These are phyloP conservation scores for Phytophthora quininea DNA, from an alignment of 352 stramenopile species.

Conservation along the genomic window DNA sequence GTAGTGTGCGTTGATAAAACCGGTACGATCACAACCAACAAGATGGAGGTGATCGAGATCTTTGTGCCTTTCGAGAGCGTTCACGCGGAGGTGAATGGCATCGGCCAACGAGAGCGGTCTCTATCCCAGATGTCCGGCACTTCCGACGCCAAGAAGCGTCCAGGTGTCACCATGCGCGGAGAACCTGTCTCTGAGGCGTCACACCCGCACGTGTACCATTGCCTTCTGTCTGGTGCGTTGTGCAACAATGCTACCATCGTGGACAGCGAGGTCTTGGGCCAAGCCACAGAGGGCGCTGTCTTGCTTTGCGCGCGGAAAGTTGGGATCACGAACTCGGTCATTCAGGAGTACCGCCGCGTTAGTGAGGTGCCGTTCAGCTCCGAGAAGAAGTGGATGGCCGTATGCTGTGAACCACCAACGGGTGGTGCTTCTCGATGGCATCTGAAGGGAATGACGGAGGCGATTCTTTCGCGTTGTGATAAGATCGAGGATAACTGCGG, in stretches of 20 bases:
- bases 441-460: constrained; percentile 85
- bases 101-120: constrained; percentile 41
- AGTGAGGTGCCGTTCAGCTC: constrained; percentile 96
- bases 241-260: constrained; percentile 83
- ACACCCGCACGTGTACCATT: constrained; percentile 79
- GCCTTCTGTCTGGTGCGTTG: constrained; percentile 70
- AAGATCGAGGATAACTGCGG: constrained; percentile 80
- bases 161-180: constrained; percentile 62
- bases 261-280: constrained; percentile 75
- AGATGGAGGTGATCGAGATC: constrained; percentile 87
- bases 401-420: constrained; percentile 68
- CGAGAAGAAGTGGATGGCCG: constrained; percentile 97
- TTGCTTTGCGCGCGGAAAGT: constrained; percentile 73
- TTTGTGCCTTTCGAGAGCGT: constrained; percentile 84
- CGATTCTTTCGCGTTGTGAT: constrained; percentile 75
- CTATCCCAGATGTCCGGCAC: constrained; percentile 11
- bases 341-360: constrained; percentile 70
- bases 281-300: constrained; percentile 81
- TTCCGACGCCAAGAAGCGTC: constrained; percentile 8
- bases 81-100: constrained; percentile 66
- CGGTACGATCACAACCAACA: constrained; percentile 93
- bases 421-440: constrained; percentile 68
- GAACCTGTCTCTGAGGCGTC: constrained; percentile 63
- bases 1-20: constrained; percentile 96
- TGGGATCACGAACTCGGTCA: constrained; percentile 46